phyloP scores from a whole-genome alignment of 768 basidiomycete species.

The Terana coerulea region DNA sequence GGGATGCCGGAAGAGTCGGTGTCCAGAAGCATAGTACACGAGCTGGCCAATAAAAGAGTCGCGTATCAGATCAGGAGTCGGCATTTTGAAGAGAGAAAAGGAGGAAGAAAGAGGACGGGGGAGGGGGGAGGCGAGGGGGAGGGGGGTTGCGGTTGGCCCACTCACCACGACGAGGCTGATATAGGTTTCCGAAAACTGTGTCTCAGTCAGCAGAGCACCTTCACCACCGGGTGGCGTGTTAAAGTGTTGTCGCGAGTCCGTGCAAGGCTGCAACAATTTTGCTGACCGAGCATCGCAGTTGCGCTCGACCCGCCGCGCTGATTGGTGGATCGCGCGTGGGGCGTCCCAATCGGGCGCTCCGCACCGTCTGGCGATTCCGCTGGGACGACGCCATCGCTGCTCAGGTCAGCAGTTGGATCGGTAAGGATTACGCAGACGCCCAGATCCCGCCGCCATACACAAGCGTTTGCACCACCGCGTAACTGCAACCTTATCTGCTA shows the following conservation, averaged over 20 bases:
- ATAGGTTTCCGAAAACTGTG: neutral
- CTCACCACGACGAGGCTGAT: neutral
- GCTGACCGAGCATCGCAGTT: constrained; percentile 6
- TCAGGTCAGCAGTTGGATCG: too few relatives aligned
- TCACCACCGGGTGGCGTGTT: too few relatives aligned
- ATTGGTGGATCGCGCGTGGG: too few relatives aligned
- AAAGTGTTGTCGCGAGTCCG: too few relatives aligned
- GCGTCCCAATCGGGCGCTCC: too few relatives aligned
- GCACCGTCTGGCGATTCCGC: too few relatives aligned
- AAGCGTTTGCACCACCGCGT: too few relatives aligned
- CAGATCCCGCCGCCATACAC: too few relatives aligned
- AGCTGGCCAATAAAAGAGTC: constrained; percentile 9
- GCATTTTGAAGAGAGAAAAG: neutral
- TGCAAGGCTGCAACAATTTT: neutral
- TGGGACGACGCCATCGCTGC: too few relatives aligned
- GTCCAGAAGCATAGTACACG: constrained; percentile 6
- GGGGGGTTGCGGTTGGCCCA: neutral
- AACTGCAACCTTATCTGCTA: too few relatives aligned
- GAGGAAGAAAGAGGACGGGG: neutral
- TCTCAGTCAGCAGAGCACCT: neutral
- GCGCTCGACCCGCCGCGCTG: too few relatives aligned
- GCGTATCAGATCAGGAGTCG: neutral
- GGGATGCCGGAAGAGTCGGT: constrained; percentile 1
- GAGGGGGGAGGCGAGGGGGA: neutral
- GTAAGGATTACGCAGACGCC: too few relatives aligned